phyloP scores from a whole-genome alignment of 176 grass and related monocot genomes.

The Bothriochloa decipiens region DNA sequence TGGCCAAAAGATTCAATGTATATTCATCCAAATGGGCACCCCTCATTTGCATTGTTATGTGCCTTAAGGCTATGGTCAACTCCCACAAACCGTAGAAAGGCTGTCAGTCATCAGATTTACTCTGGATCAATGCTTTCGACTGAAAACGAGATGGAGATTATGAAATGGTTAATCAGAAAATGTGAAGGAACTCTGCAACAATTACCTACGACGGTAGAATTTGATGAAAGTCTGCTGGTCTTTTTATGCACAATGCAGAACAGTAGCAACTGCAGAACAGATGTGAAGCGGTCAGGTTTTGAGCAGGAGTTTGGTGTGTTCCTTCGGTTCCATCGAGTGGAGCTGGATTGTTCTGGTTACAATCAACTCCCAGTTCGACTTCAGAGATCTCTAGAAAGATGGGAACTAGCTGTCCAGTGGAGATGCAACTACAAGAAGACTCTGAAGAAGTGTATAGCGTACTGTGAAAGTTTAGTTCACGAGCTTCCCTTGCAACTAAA shows the following conservation, averaged over 20 bases:
- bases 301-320: constrained; percentile 52
- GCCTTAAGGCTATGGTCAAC: constrained; percentile 67
- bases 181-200: constrained; percentile 58
- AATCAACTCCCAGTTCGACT: constrained; percentile 42
- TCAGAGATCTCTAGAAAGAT: constrained; percentile 68
- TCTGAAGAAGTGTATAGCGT: constrained; percentile 61
- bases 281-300: constrained; percentile 31
- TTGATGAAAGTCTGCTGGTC: constrained; percentile 55
- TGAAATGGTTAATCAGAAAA: constrained; percentile 73
- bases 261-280: constrained; percentile 37
- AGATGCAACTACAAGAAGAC: constrained; percentile 76
- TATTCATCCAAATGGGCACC: constrained; percentile 73
- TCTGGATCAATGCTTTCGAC: constrained; percentile 68
- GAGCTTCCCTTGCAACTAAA: constrained; percentile 54
- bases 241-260: constrained; percentile 52
- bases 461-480: constrained; percentile 55
- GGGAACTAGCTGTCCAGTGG: constrained; percentile 79
- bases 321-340: constrained; percentile 45
- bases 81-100: constrained; percentile 52
- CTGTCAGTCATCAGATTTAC: constrained; percentile 55
- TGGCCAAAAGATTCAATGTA: constrained; percentile 78
- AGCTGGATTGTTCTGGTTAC: constrained; percentile 43
- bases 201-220: constrained; percentile 54
- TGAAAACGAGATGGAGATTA: constrained; percentile 75
- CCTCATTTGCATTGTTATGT: constrained; percentile 80